A percentile compares a stretch with the other conserved stretches of the same genome.
These are phyloP conservation scores for Backusella parvicylindrica DNA, from an alignment of 192 early-diverging fungal genomes.

Conservation along the genomic window DNA sequence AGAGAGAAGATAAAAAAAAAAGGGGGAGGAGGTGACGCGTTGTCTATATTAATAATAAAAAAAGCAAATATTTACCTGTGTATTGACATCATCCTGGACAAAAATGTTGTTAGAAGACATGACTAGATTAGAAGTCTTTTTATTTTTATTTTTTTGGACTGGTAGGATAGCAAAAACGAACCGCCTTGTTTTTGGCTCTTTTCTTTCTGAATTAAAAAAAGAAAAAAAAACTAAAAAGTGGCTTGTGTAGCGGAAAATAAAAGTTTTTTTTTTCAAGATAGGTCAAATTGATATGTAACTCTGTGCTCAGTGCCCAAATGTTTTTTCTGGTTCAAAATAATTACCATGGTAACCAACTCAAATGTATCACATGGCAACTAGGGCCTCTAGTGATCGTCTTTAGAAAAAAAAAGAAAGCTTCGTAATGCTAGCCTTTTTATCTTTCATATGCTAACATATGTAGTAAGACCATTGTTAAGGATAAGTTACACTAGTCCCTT, in stretches of 20 bases:
- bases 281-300: neutral
- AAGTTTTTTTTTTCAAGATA: neutral
- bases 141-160: neutral
- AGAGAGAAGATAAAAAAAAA: neutral
- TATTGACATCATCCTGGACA: conserved; percentile 4
- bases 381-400: no score
- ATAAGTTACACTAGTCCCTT: no score
- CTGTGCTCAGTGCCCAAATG: neutral
- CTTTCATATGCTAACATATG: neutral
- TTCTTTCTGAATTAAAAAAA: neutral
- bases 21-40: neutral
- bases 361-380: no score
- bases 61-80: neutral
- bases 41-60: neutral
- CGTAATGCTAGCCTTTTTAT: neutral
- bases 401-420: no score
- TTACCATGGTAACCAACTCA: neutral
- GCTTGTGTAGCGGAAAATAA: neutral
- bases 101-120: conserved; percentile 12
- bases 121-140: neutral
- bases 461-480: neutral
- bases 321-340: neutral
- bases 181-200: neutral
- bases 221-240: neutral
- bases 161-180: conserved; percentile 3